Conservation (phyloP, 305 asterid genomes). For the Striga hermonthica region DNA sequence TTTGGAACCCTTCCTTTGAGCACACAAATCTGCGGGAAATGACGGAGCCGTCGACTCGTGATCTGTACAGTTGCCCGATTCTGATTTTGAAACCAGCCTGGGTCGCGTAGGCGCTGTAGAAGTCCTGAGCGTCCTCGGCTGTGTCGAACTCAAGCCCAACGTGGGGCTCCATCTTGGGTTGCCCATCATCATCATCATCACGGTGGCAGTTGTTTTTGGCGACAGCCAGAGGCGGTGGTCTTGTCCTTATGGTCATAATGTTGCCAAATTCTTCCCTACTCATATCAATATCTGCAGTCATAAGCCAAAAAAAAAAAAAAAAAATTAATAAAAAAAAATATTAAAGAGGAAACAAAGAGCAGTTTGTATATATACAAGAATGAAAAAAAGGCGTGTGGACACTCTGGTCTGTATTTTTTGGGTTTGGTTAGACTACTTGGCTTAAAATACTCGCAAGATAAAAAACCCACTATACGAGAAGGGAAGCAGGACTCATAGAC, state of each 20-base stretch:
- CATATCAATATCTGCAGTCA: slow-evolving; percentile 60
- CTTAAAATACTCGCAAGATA: slow-evolving; percentile 4
- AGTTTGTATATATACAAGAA: slow-evolving; percentile 4
- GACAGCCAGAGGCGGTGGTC: slow-evolving; percentile 46
- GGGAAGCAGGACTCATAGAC: no score
- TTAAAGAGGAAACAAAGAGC: slow-evolving; percentile 15
- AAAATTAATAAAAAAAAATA: not conserved
- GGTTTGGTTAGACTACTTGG: slow-evolving; percentile 10
- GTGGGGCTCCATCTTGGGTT: slow-evolving; percentile 62
- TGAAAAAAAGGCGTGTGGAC: slow-evolving; percentile 10
- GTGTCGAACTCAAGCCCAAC: slow-evolving; percentile 81
- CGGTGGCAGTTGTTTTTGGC: slow-evolving; percentile 48
- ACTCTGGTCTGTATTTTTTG: slow-evolving; percentile 7
- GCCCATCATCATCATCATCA: slow-evolving; percentile 53
- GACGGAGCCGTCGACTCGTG: slow-evolving; percentile 81
- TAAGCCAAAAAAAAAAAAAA: not conserved
- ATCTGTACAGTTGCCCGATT: slow-evolving; percentile 93
- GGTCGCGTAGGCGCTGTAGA: slow-evolving; percentile 65
- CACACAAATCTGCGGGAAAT: slow-evolving; percentile 86
- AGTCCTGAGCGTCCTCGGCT: slow-evolving; percentile 89
- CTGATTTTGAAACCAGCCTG: slow-evolving; percentile 78
- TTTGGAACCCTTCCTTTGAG: slow-evolving; percentile 92
- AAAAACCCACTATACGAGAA: not conserved
- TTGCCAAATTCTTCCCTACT: slow-evolving; percentile 62
- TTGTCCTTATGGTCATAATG: slow-evolving; percentile 64